phyloP scores from a whole-genome alignment of 441 rosid genomes.

The Viola pubescens region DNA sequence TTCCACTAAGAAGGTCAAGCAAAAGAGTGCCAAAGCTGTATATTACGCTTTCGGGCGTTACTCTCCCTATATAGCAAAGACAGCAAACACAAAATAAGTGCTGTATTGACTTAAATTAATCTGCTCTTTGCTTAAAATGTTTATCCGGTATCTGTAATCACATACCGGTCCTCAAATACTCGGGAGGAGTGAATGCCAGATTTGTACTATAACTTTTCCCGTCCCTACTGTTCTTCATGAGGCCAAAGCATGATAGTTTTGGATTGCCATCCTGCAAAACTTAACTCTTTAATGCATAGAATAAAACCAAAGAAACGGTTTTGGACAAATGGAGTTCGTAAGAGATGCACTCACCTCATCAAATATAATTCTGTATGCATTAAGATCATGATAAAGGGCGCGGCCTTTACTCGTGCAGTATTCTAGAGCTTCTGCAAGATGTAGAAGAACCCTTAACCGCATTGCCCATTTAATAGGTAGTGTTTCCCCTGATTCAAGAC shows the following conservation, averaged over 20 bases:
- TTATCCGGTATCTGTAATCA: neutral
- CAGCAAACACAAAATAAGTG: neutral
- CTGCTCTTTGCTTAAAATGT: neutral
- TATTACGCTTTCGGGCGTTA: conserved; percentile 87
- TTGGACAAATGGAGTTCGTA: neutral
- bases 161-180: conserved; percentile 80
- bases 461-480: conserved; percentile 96
- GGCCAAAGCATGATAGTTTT: conserved; percentile 84
- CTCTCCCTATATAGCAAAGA: conserved; percentile 44
- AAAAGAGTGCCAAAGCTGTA: conserved; percentile 91
- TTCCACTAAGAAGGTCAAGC: conserved; percentile 94
- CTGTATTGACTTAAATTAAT: neutral
- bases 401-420: conserved; percentile 81
- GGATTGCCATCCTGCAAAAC: conserved; percentile 76
- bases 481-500: conserved; percentile 61
- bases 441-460: conserved; percentile 81
- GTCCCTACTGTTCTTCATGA: conserved; percentile 92
- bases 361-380: conserved; percentile 84
- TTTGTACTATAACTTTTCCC: conserved; percentile 95
- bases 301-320: conserved; percentile 6
- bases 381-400: conserved; percentile 81
- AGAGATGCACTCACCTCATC: conserved; percentile 53
- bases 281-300: conserved; percentile 12
- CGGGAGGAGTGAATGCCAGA: conserved; percentile 94
- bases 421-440: conserved; percentile 87